Evolutionary conservation across 2,329 filamentous ascomycete genomes (phyloP), one percentile per base, ranked within the genome.

Genomic region (Trichoderma atrobrunneum): DNA sequence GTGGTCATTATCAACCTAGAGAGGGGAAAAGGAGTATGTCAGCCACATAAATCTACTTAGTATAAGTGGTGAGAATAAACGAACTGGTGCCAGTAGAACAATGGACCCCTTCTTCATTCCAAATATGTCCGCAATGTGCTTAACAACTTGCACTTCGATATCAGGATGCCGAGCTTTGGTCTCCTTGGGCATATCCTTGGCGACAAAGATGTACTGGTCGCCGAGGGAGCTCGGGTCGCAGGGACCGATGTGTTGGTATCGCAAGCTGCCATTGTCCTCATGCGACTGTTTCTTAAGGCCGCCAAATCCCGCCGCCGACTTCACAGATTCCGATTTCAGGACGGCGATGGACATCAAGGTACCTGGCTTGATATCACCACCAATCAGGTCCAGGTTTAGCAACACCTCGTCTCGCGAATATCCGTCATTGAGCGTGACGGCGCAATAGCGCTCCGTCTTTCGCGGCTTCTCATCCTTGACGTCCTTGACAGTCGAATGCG

Each of bases 381-480:
- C 88, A 72, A 95, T 89, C 18, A 91, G 86, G 71, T 93, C 90
- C 72, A 91, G 86, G 79, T 95, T 96, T 77, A 97, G 87, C 26
- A 96, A 85, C 59, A 96, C 90, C 76, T 95, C 93, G 77, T 97
- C 93, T 72, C 87, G 88, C 10, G 91, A 90, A 77, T 94, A 92
- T 56, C 88, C 89, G 75, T 97, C 93, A 79, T 95, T 92, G 76
- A 90, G 85, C 10, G 85, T 85, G 70, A 90, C 84, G 57, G 82
- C 86, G 76, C 87, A 89, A 74, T 82, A 82, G 34, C 86, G 83
- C 76, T 88, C 86, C 21, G 80, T 68, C 61, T 79, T 80, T 51
- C 78, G 74, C 34, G 77, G 75, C 73, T 77, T 79, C 65, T 80
- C 78, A 36, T 82, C 81, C 56, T 76, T 79, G 51, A 80, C 77